Percentiles rank a stretch among this genome's conserved stretches.
These are phyloP conservation scores for Lolium perenne DNA, from an alignment of 176 grass and related monocot genomes.

Conservation along the genomic window DNA sequence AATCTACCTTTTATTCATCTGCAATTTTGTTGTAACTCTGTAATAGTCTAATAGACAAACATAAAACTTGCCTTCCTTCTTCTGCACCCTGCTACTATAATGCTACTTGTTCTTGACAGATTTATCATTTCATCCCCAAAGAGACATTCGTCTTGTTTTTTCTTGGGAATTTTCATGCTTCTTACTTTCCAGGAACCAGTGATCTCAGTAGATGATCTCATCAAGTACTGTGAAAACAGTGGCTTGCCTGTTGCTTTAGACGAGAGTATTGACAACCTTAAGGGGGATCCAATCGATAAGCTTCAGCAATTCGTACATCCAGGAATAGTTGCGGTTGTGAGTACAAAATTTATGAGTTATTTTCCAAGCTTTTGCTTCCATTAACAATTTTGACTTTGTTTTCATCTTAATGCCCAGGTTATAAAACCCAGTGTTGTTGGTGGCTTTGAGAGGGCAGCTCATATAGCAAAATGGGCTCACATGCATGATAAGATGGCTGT, in stretches of 20 bases:
- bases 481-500: conserved; percentile 86
- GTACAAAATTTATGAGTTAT: conserved; percentile 40
- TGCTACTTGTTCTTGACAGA: neutral
- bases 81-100: conserved; percentile 22
- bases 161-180: conserved; percentile 42
- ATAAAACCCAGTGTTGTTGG: conserved; percentile 95
- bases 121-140: conserved; percentile 1
- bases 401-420: conserved; percentile 61
- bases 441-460: conserved; percentile 83
- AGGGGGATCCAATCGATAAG: conserved; percentile 61
- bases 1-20: conserved; percentile 40
- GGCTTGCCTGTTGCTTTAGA: conserved; percentile 88
- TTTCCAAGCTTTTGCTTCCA: conserved; percentile 46
- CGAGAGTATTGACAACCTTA: conserved; percentile 89
- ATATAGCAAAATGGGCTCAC: conserved; percentile 92
- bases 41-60: conserved; percentile 22
- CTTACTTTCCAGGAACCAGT: conserved; percentile 84
- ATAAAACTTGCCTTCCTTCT: conserved; percentile 33
- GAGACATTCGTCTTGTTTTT: conserved; percentile 35
- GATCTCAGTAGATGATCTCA: conserved; percentile 62
- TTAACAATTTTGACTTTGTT: conserved; percentile 46
- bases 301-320: conserved; percentile 84
- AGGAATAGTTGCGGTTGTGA: conserved; percentile 94
- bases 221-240: conserved; percentile 85
- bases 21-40: conserved; percentile 5